Base-by-base conservation (phyloP, 768 basidiomycete species). In the Tulasnella sp. region DNA sequence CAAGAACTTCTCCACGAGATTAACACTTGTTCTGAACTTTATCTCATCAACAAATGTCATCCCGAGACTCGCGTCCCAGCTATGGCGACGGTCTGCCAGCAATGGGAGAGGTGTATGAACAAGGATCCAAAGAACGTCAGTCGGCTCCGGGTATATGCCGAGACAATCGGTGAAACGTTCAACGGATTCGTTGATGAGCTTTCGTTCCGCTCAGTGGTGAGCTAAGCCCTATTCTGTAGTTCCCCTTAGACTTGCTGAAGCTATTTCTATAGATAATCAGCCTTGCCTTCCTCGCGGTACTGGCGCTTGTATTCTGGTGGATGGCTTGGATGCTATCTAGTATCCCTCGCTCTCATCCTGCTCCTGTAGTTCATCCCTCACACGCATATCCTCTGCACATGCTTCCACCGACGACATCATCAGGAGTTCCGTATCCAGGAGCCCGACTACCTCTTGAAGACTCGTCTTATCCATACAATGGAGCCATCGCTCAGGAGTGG, bases 101-200 rank as follows among this genome's bases (percentile, higher is more conserved):
- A 86, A 74, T 98, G 96, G 96, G 92, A 96, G 78, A 86, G 87
- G 5, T 98, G 95, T 79, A 96, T 97, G 95, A 89, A 91, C 80
- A 89, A 92, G 73, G 95, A 98, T 83, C 94, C 95, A 70, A 88
- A 89, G 22, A 88, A 90, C 44, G 87, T 95, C 47, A 94, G 94
- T 1, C 90, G 94, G 72, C 92, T 94, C 73, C 89, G 87, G 77
- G 90, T 99, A 75, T 89, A 91, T 59, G 95, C 95, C 72, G 94
- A 98, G 83, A 88, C 97, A 72, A 89, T 98, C 80, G 96, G 94
- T 68, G 95, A 97, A 78, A 91, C 98, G 59, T 89, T 98, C 74
- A 97, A 98, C 79, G 89, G 93, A 1, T 99, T 99, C 78, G 92
- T 98, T 16, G 96, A 99, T 78, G 91, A 91, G 65, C 95, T 99